These are phyloP conservation scores for Bryopsis sp. DNA, from an alignment of 139 green algal genomes.

Conservation along the genomic window DNA sequence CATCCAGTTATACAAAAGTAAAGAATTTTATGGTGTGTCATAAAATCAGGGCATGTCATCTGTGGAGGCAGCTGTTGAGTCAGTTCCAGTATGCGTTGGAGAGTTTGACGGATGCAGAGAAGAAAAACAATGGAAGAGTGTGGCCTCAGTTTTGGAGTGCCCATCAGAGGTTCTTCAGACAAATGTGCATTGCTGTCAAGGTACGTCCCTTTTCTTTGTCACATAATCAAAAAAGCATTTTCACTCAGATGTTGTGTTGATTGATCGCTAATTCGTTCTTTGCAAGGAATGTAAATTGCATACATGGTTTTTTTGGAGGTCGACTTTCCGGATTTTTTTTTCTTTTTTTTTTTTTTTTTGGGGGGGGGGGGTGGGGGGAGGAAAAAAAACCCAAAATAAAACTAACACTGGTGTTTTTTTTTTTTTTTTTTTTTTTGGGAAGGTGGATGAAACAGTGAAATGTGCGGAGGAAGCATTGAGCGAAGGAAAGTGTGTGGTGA, in stretches of 20 bases:
- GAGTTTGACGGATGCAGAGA: not conserved
- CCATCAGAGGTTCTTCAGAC: constrained; percentile 69
- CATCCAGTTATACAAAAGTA: not conserved
- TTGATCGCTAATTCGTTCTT: too few species aligned
- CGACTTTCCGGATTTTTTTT: too few species aligned
- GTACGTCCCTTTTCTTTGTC: too few species aligned
- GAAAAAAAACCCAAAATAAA: too few species aligned
- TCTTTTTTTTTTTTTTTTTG: too few species aligned
- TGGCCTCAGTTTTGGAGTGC: constrained; percentile 36
- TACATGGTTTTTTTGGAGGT: too few species aligned
- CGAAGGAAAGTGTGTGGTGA: not conserved
- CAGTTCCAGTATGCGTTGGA: not conserved
- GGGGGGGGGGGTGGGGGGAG: too few species aligned
- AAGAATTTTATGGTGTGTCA: not conserved
- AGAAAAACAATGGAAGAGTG: not conserved
- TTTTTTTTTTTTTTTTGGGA: constrained; percentile 64
- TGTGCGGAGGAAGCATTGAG: not conserved
- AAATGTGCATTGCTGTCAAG: constrained; percentile 64
- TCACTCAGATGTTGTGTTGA: too few species aligned
- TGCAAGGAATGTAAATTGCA: too few species aligned
- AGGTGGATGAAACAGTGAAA: constrained; percentile 55
- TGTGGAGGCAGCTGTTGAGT: not conserved
- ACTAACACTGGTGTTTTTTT: too few species aligned
- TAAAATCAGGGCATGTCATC: not conserved
- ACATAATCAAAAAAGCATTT: too few species aligned